phyloP scores from a whole-genome alignment of 2,329 filamentous ascomycete genomes.

The Monosporascus sp. region DNA sequence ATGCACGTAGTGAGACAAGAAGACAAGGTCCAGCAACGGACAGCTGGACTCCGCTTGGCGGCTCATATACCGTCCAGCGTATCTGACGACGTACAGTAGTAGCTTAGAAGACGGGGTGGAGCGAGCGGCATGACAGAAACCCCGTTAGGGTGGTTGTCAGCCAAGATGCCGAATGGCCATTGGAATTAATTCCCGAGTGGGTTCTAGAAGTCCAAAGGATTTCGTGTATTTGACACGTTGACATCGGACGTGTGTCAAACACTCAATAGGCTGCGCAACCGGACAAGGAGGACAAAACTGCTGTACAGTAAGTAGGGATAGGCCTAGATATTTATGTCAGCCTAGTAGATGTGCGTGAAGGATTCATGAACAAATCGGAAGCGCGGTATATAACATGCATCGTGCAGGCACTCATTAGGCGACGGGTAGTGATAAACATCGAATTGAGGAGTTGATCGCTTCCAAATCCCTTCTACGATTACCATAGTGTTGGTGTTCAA shows the following conservation, averaged over 20 bases:
- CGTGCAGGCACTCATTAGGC: background rate
- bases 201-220: background rate
- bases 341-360: background rate
- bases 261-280: background rate
- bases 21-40: too few relatives aligned
- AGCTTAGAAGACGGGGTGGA: background rate
- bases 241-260: background rate
- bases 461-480: too few relatives aligned
- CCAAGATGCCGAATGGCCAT: background rate
- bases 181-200: background rate
- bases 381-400: background rate
- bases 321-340: background rate
- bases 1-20: too few relatives aligned
- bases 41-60: too few relatives aligned
- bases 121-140: background rate
- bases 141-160: background rate
- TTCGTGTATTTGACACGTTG: background rate
- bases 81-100: too few relatives aligned
- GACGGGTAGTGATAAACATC: background rate
- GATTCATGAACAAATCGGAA: background rate
- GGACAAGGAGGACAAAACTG: background rate
- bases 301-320: background rate
- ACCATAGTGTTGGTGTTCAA: background rate
- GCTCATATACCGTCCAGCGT: too few relatives aligned
- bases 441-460: background rate